Evolutionary conservation across 2,329 filamentous ascomycete genomes (phyloP).

Genomic region (Phaeophleospora eucalypticola): DNA sequence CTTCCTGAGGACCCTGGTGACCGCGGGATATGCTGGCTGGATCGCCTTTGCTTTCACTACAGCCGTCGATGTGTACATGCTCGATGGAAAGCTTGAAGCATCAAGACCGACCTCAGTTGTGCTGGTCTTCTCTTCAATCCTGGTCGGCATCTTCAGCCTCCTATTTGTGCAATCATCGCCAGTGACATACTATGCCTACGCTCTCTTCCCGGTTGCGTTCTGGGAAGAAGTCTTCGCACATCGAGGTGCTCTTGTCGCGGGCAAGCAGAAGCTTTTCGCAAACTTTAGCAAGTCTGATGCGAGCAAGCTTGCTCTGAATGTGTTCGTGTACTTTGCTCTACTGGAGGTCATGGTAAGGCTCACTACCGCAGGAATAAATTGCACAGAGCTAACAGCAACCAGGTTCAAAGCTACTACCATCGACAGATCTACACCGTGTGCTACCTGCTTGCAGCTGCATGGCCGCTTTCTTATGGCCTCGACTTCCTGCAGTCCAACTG

Average conservation of each 20-base stretch:
- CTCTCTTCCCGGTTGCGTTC: conserved; percentile 86
- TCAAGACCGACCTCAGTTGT: conserved; percentile 58
- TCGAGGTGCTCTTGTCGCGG: conserved; percentile 63
- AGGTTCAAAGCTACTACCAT: conserved; percentile 90
- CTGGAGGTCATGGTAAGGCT: conserved; percentile 64
- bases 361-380: neutral
- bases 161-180: conserved; percentile 78
- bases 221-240: conserved; percentile 93
- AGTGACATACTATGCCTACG: conserved; percentile 82
- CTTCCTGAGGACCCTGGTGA: conserved; percentile 84
- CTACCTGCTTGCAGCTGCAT: conserved; percentile 71
- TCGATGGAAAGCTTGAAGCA: conserved; percentile 64
- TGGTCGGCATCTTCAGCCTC: conserved; percentile 72
- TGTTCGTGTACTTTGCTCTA: conserved; percentile 64
- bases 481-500: conserved; percentile 66
- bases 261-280: conserved; percentile 64
- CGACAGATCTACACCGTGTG: conserved; percentile 80
- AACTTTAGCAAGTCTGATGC: conserved; percentile 58
- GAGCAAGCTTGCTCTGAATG: conserved; percentile 59
- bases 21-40: conserved; percentile 89
- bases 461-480: conserved; percentile 71
- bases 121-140: conserved; percentile 67
- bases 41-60: conserved; percentile 87
- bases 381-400: conserved; percentile 1
- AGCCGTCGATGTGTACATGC: conserved; percentile 81